Percentiles rank a stretch among this genome's conserved stretches.
These are phyloP conservation scores for Paxillus rubicundulus DNA, from an alignment of 768 basidiomycete species.

Conservation along the genomic window DNA sequence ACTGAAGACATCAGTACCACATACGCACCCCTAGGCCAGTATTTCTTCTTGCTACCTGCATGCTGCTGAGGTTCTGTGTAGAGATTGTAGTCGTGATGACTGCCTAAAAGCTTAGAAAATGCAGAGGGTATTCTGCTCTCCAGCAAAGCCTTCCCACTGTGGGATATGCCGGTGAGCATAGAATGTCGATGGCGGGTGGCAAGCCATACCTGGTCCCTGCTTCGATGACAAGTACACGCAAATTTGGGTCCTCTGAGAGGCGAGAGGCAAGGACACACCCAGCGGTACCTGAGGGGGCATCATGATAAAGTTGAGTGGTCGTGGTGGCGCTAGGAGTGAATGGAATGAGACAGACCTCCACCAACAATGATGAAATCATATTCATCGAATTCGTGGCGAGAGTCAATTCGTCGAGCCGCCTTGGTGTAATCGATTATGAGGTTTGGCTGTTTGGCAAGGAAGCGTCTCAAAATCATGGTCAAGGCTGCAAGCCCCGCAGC, in stretches of 20 bases:
- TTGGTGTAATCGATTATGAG: slow-evolving; percentile 13
- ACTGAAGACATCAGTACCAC: neutral
- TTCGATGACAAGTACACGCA: slow-evolving; percentile 41
- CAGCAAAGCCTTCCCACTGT: slow-evolving; percentile 43
- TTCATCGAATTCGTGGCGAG: slow-evolving; percentile 22
- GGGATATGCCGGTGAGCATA: neutral
- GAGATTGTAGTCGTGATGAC: slow-evolving; percentile 51
- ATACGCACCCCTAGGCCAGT: slow-evolving; percentile 63
- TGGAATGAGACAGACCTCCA: slow-evolving; percentile 39
- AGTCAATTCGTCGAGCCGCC: slow-evolving; percentile 6
- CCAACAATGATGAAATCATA: slow-evolving; percentile 55
- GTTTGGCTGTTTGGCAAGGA: slow-evolving; percentile 1
- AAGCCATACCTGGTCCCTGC: slow-evolving; percentile 44
- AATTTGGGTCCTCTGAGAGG: slow-evolving; percentile 36
- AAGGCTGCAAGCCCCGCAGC: slow-evolving; percentile 9
- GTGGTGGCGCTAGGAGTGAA: neutral
- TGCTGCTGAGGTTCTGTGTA: slow-evolving; percentile 55
- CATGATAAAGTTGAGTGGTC: neutral
- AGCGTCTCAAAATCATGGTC: slow-evolving; percentile 1
- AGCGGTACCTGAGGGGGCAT: slow-evolving; percentile 39
- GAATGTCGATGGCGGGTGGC: neutral
- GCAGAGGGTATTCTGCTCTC: slow-evolving; percentile 45
- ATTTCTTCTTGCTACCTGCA: slow-evolving; percentile 46
- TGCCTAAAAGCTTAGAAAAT: slow-evolving; percentile 41
- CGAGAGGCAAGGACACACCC: slow-evolving; percentile 46